These are phyloP conservation scores for Ogataea hybrid DNA, from an alignment of 1,139 yeast genomes.

Conservation along the genomic window DNA sequence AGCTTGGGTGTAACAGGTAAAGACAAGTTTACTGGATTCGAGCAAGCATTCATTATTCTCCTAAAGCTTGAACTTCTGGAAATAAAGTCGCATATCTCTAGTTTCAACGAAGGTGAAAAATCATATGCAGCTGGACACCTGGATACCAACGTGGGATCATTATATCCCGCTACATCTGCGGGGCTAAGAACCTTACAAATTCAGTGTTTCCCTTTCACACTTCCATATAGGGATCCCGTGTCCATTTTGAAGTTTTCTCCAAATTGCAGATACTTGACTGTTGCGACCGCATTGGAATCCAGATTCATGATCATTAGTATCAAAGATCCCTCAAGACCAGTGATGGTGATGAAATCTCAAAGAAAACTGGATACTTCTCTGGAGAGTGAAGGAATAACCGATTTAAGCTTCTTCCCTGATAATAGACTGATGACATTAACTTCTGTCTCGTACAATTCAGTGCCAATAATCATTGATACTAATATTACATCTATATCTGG, in stretches of 20 bases:
- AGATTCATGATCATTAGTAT: constrained; percentile 74
- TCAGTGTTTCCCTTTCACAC: constrained; percentile 50
- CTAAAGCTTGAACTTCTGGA: constrained; percentile 40
- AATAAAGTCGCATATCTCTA: too few species aligned
- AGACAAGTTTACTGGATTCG: constrained; percentile 65
- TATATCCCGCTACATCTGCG: too few species aligned
- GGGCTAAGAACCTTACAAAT: background rate
- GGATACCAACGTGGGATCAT: too few species aligned
- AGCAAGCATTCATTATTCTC: constrained; percentile 76
- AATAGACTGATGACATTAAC: constrained; percentile 56
- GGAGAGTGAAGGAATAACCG: constrained; percentile 88
- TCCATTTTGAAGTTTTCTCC: constrained; percentile 69
- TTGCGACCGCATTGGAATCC: constrained; percentile 83
- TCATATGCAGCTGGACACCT: too few species aligned
- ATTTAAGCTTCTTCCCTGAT: constrained; percentile 65
- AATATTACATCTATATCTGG: constrained; percentile 42
- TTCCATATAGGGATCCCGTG: constrained; percentile 86
- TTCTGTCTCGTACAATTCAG: constrained; percentile 56
- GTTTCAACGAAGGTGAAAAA: too few species aligned
- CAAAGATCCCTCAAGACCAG: constrained; percentile 62
- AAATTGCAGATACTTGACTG: constrained; percentile 66
- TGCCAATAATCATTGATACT: constrained; percentile 61
- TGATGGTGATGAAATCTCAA: constrained; percentile 64
- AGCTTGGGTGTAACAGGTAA: constrained; percentile 85
- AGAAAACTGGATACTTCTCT: constrained; percentile 59